phyloP scores from a whole-genome alignment of 108 stramenopile genomes.

The Stephanodiscus triporus region DNA sequence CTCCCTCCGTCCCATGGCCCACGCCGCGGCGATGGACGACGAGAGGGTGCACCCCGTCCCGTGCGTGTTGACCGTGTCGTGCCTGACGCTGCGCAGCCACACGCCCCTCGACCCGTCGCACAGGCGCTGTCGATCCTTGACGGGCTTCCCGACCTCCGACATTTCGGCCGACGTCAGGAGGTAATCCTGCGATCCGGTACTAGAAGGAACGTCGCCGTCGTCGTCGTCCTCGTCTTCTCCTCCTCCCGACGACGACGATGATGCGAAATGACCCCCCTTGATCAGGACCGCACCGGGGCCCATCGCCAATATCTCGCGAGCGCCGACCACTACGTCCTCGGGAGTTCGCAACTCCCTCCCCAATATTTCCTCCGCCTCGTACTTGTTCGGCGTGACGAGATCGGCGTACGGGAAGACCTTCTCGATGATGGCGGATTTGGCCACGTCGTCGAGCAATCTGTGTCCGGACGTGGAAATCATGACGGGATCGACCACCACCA shows the following conservation, averaged over 20 bases:
- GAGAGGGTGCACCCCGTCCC: constrained; percentile 93
- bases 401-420: constrained; percentile 83
- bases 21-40: constrained; percentile 85
- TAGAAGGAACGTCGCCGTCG: constrained; percentile 40
- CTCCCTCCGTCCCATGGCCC: constrained; percentile 73
- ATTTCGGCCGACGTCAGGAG: constrained; percentile 49
- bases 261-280: constrained; percentile 88
- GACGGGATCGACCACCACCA: constrained; percentile 92
- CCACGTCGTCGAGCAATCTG: constrained; percentile 78
- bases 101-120: constrained; percentile 78
- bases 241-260: no score
- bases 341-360: constrained; percentile 56
- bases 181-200: constrained; percentile 81
- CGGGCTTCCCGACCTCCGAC: constrained; percentile 46
- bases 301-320: constrained; percentile 70
- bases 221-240: no score
- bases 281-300: constrained; percentile 83
- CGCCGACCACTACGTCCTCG: constrained; percentile 81
- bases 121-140: constrained; percentile 51
- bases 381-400: constrained; percentile 90
- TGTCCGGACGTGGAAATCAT: constrained; percentile 92
- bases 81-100: constrained; percentile 72
- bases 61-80: constrained; percentile 82
- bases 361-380: constrained; percentile 90
- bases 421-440: constrained; percentile 68